phyloP scores from a whole-genome alignment of 305 asterid genomes.

The Rubia peregrina region DNA sequence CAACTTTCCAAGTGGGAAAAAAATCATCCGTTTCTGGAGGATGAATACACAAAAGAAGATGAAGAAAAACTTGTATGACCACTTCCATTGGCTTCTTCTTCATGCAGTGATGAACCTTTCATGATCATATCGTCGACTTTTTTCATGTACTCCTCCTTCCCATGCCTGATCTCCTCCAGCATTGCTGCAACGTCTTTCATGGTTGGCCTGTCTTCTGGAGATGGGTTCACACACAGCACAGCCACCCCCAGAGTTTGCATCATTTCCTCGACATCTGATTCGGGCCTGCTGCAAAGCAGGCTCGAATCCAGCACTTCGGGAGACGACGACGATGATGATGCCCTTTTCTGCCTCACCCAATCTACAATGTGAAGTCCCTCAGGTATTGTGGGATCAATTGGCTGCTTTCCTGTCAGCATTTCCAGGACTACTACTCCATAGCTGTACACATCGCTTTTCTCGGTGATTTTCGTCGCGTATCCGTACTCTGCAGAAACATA shows the following conservation, averaged over 20 bases:
- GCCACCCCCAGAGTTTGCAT: slow-evolving; percentile 78
- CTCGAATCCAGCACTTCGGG: slow-evolving; percentile 42
- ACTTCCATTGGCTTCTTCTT: slow-evolving; percentile 49
- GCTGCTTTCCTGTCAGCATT: slow-evolving; percentile 69
- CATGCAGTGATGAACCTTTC: slow-evolving; percentile 38
- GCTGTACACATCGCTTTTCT: slow-evolving; percentile 79
- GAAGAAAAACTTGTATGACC: slow-evolving; percentile 61
- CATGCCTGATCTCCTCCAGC: slow-evolving; percentile 73
- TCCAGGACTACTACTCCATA: slow-evolving; percentile 79
- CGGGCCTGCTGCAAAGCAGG: slow-evolving; percentile 37
- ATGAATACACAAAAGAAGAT: slow-evolving; percentile 55
- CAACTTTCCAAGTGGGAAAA: not conserved
- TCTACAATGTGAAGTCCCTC: slow-evolving; percentile 82
- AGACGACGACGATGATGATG: slow-evolving; percentile 1
- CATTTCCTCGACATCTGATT: slow-evolving; percentile 62
- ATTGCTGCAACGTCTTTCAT: slow-evolving; percentile 79
- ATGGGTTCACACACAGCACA: slow-evolving; percentile 58
- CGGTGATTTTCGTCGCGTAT: slow-evolving; percentile 69
- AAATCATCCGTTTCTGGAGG: slow-evolving; percentile 28
- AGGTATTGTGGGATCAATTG: slow-evolving; percentile 68
- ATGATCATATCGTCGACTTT: slow-evolving; percentile 26
- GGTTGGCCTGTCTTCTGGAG: slow-evolving; percentile 64
- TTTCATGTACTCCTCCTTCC: slow-evolving; percentile 43
- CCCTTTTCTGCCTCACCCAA: slow-evolving; percentile 56
- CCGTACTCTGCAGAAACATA: slow-evolving; percentile 52